These are phyloP conservation scores for Fraxinus nigra DNA, from an alignment of 305 asterid species.

Conservation along the genomic window DNA sequence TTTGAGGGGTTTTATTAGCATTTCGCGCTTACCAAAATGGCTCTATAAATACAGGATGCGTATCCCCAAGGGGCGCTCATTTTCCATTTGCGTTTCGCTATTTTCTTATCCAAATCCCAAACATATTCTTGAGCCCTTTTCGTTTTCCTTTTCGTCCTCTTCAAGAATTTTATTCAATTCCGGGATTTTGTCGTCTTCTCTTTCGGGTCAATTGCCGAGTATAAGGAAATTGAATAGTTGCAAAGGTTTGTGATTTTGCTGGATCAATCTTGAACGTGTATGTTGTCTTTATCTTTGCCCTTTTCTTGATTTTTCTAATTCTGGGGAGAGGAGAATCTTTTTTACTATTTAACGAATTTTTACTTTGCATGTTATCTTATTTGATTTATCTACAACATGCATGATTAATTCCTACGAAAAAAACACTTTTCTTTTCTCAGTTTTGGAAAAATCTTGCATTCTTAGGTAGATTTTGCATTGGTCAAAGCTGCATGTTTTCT, in stretches of 20 bases:
- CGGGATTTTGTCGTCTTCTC: constrained; percentile 27
- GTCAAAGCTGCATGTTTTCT: not conserved
- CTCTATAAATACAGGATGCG: constrained; percentile 65
- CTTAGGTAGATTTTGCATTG: not conserved
- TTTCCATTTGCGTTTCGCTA: constrained; percentile 47
- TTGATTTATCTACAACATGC: constrained; percentile 20
- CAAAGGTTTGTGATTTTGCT: constrained; percentile 48
- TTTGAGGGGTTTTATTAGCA: not conserved
- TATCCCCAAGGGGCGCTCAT: constrained; percentile 48
- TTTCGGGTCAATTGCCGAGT: constrained; percentile 35
- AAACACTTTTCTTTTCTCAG: not conserved
- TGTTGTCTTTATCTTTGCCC: not conserved
- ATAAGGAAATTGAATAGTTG: constrained; percentile 31
- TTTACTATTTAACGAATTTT: not conserved
- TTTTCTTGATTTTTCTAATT: not conserved
- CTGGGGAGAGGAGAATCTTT: not conserved
- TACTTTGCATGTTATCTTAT: constrained; percentile 15
- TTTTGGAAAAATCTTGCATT: not conserved
- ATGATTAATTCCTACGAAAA: constrained; percentile 7
- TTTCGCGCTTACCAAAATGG: constrained; percentile 33
- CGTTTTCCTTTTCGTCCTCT: not conserved
- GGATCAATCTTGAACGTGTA: not conserved
- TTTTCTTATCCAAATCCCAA: constrained; percentile 29
- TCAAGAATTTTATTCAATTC: constrained; percentile 45
- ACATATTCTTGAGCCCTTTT: constrained; percentile 15